Conservation (phyloP, 352 stramenopile species). For the Thalassiosira hispida region DNA sequence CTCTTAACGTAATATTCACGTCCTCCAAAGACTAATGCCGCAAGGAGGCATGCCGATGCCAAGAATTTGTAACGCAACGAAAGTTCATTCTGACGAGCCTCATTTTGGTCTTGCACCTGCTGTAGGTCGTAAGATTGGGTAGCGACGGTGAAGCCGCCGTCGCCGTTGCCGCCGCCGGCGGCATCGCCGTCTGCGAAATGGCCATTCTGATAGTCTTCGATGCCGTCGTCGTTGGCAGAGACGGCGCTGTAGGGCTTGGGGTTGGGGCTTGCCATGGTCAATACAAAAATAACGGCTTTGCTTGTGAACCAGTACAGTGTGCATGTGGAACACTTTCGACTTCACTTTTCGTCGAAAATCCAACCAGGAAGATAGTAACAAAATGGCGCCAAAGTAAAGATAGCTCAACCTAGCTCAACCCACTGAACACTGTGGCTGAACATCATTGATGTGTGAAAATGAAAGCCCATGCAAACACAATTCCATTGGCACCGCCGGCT, state of each 20-base stretch:
- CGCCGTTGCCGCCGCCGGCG: background rate
- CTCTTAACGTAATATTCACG: slow-evolving; percentile 11
- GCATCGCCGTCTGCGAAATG: background rate
- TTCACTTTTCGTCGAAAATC: too few species aligned
- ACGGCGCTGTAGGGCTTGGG: slow-evolving; percentile 21
- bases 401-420: too few species aligned
- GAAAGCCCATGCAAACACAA: background rate
- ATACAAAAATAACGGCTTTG: too few species aligned
- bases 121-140: slow-evolving; percentile 8
- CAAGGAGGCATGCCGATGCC: background rate
- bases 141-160: background rate
- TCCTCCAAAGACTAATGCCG: slow-evolving; percentile 18
- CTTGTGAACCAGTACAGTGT: too few species aligned
- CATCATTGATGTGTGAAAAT: too few species aligned
- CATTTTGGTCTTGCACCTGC: background rate
- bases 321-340: too few species aligned
- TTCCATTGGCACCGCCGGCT: slow-evolving; percentile 4
- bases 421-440: too few species aligned
- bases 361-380: too few species aligned
- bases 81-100: background rate
- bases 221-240: background rate
- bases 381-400: too few species aligned
- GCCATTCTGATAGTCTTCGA: background rate
- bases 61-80: background rate
- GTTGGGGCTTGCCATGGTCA: slow-evolving; percentile 9